Base-by-base conservation (phyloP, 768 basidiomycete genomes). In the Phanerochaete carnosa region DNA sequence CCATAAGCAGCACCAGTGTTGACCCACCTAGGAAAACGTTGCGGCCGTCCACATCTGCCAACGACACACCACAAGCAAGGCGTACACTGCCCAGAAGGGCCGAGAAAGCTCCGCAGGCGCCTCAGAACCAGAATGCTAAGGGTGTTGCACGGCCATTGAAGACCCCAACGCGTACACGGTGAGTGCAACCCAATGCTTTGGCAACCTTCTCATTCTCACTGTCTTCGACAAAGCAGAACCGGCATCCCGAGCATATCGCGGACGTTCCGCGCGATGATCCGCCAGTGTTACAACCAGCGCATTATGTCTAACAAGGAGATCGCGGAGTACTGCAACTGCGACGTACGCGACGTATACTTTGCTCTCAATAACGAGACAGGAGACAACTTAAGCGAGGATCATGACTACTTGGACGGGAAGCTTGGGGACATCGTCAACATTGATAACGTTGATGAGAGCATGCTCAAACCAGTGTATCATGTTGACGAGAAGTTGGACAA, bases 401-500 rank as follows among this genome's bases (percentile, higher is more conserved):
- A n/a, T 22, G 39, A 11, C 12, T 56, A 56, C 16, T 26, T 56
- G 22, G 37, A 56, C 28, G 55, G 55, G 22, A 28, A 15, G 39
- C 26, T 56, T 4, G 55, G 55, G 1, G 55, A 56, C 39, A 46
- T 56, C 19, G 39, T 56, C 28, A 32, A 56, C 37, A 56, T 56
- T 25, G 55, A 53, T 23, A 35, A 39, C 46, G 43, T 26, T 3
- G 52, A 53, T 16, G 26, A 22, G 29, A 53, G 46, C 28, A 45
- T 59, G 25, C 32, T 52, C 8, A 28, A 52, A 35, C 25, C 51
- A n/a, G 58, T 28, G 23, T 32, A 59, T 22, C 28, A 54, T 12
- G 49, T 33, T 3, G 58, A 59, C 23, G 30, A 39, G 26, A 59
- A 59, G 51, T n/a, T 59, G 16, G 58, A 59, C 26, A 25, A n/a